Conservation (phyloP, 495 filamentous ascomycete genomes). For the Melanomma pulvis-pyrius region DNA sequence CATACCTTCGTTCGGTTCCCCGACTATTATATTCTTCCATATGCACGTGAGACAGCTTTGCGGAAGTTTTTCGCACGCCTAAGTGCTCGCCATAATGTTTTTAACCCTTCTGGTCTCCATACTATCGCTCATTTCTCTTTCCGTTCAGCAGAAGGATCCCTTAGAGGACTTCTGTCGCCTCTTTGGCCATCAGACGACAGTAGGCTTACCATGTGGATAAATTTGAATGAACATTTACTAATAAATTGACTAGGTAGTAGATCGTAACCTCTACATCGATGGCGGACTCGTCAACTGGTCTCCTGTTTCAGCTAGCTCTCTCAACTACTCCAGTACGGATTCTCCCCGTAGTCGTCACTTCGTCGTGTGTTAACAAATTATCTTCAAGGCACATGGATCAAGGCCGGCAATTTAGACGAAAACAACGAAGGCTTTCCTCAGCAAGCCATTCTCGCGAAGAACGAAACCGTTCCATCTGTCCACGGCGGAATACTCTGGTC, state of each 20-base stretch:
- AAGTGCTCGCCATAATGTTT: conserved; percentile 7
- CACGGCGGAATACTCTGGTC: conserved; percentile 55
- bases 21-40: background rate
- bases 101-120: background rate
- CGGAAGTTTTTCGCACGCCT: background rate
- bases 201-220: background rate
- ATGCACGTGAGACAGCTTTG: background rate
- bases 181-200: conserved; percentile 24
- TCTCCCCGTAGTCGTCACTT: background rate
- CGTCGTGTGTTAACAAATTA: background rate
- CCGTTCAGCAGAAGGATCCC: conserved; percentile 19
- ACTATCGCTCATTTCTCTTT: conserved; percentile 1
- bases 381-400: conserved; percentile 24
- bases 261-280: conserved; percentile 27
- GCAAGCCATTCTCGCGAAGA: conserved; percentile 52
- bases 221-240: background rate
- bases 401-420: conserved; percentile 12
- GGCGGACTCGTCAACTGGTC: conserved; percentile 25
- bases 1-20: background rate
- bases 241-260: background rate
- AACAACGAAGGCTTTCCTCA: conserved; percentile 50
- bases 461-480: conserved; percentile 50
- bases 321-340: conserved; percentile 28
- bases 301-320: conserved; percentile 5
- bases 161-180: conserved; percentile 28